These are phyloP conservation scores for Basidiobolus meristosporus DNA, from an alignment of 371 early-diverging fungal species.

Conservation along the genomic window DNA sequence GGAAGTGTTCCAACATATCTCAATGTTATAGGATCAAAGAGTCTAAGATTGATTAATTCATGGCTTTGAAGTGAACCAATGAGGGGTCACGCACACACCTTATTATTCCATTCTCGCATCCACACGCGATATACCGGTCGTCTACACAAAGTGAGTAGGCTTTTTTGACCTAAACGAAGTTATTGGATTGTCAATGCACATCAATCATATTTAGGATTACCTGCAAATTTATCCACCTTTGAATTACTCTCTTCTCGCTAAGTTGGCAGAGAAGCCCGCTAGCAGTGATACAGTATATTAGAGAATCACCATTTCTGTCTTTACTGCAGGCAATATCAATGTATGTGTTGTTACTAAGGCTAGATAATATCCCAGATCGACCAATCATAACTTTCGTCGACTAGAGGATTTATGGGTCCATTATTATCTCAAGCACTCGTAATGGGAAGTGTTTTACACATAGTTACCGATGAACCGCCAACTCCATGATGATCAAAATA, in stretches of 20 bases:
- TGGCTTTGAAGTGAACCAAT: too few species aligned
- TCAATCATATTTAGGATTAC: too few species aligned
- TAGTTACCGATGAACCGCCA: too few species aligned
- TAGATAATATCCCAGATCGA: slow-evolving; percentile 41
- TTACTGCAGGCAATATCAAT: slow-evolving; percentile 38
- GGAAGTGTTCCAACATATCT: slow-evolving; percentile 53
- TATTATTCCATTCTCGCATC: slow-evolving; percentile 48
- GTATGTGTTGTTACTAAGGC: slow-evolving; percentile 46
- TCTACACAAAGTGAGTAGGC: slow-evolving; percentile 44
- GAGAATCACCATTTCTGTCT: slow-evolving; percentile 14
- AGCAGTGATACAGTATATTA: slow-evolving; percentile 47
- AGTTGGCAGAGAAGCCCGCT: slow-evolving; percentile 49
- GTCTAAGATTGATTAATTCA: too few species aligned
- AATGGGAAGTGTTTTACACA: too few species aligned
- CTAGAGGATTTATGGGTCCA: too few species aligned
- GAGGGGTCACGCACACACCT: too few species aligned
- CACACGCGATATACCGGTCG: slow-evolving; percentile 41
- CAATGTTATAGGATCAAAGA: slow-evolving; percentile 48
- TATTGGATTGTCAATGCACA: too few species aligned
- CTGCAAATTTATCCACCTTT: slow-evolving; percentile 66
- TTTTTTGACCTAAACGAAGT: too few species aligned
- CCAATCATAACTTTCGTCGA: slow-evolving; percentile 25
- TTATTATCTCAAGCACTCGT: too few species aligned
- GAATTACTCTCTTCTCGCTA: slow-evolving; percentile 35
- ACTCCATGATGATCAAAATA: slow-evolving; percentile 25